Conservation (phyloP, 2,329 filamentous ascomycete genomes). For the Monosporascus sp. region DNA sequence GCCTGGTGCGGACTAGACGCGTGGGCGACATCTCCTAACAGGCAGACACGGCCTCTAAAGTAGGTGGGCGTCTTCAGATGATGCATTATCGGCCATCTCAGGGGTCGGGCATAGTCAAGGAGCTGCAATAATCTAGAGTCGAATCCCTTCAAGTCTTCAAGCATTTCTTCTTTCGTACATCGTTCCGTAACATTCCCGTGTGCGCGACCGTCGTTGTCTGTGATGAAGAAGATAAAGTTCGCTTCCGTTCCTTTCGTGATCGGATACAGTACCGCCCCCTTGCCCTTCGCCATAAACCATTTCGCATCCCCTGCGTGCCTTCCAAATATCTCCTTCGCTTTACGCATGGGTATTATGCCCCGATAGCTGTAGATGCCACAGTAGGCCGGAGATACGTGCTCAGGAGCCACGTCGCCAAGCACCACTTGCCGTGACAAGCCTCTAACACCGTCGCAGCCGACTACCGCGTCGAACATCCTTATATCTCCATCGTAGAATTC, state of each 20-base stretch:
- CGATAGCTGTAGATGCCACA: slow-evolving; percentile 26
- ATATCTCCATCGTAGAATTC: slow-evolving; percentile 17
- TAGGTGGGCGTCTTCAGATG: slow-evolving; percentile 20
- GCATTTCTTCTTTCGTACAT: slow-evolving; percentile 22
- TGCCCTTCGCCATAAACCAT: slow-evolving; percentile 22
- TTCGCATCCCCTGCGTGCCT: slow-evolving; percentile 23
- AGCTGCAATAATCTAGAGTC: slow-evolving; percentile 17
- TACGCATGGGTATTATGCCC: slow-evolving; percentile 24
- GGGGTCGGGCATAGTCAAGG: slow-evolving; percentile 19
- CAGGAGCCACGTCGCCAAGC: slow-evolving; percentile 16
- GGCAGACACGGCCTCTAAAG: slow-evolving; percentile 16
- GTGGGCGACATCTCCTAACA: slow-evolving; percentile 24
- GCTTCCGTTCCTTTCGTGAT: slow-evolving; percentile 21
- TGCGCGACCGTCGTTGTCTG: slow-evolving; percentile 12
- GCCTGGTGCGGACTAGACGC: slow-evolving; percentile 21
- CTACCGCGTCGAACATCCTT: slow-evolving; percentile 15
- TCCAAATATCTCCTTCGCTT: slow-evolving; percentile 20
- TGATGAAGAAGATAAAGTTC: slow-evolving; percentile 22
- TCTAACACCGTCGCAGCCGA: slow-evolving; percentile 24
- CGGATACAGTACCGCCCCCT: slow-evolving; percentile 18
- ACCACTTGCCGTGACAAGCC: slow-evolving; percentile 20
- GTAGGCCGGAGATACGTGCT: slow-evolving; percentile 23
- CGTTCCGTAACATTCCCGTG: slow-evolving; percentile 15
- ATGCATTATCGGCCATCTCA: slow-evolving; percentile 22
- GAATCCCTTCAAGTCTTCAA: slow-evolving; percentile 17